Evolutionary conservation across 225 moss, liverwort and hornwort species (phyloP).

Genomic region (Sphagnum tenellum): DNA sequence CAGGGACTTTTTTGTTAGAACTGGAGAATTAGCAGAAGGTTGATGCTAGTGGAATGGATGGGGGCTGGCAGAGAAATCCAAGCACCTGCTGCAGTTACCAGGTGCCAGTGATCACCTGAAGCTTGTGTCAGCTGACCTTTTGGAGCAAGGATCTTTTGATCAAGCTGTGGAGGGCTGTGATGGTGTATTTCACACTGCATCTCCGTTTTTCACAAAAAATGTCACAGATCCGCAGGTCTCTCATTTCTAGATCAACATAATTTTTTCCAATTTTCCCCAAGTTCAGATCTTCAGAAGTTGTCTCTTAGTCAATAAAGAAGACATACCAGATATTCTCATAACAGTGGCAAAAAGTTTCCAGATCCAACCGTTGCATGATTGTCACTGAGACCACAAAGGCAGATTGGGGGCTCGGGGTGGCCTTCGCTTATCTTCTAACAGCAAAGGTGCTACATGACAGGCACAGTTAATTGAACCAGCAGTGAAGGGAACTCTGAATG

Average conservation of each 20-base stretch:
- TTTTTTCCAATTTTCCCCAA: not conserved
- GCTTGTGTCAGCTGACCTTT: constrained; percentile 26
- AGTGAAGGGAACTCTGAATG: constrained; percentile 44
- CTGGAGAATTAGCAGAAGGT: too few species aligned
- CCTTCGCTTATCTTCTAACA: not conserved
- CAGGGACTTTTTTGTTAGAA: not conserved
- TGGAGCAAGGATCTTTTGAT: constrained; percentile 17
- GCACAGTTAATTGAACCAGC: constrained; percentile 41
- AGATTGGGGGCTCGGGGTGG: not conserved
- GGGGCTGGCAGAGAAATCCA: constrained; percentile 13
- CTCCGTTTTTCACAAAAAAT: constrained; percentile 24
- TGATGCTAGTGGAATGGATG: not conserved
- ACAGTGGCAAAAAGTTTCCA: not conserved
- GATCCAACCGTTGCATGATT: not conserved
- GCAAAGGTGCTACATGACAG: constrained; percentile 8
- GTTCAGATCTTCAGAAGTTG: too few species aligned
- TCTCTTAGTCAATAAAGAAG: too few species aligned
- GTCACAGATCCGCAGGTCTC: constrained; percentile 31
- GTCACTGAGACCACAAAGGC: not conserved
- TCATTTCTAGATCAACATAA: not conserved
- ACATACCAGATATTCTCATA: too few species aligned
- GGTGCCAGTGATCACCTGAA: constrained; percentile 37
- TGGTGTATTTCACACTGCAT: constrained; percentile 49
- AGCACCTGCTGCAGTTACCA: constrained; percentile 25
- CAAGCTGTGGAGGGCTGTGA: constrained; percentile 25